Evolutionary conservation across 805 yeast genomes (phyloP).

Genomic region (Metschnikowia cerradonensis): DNA sequence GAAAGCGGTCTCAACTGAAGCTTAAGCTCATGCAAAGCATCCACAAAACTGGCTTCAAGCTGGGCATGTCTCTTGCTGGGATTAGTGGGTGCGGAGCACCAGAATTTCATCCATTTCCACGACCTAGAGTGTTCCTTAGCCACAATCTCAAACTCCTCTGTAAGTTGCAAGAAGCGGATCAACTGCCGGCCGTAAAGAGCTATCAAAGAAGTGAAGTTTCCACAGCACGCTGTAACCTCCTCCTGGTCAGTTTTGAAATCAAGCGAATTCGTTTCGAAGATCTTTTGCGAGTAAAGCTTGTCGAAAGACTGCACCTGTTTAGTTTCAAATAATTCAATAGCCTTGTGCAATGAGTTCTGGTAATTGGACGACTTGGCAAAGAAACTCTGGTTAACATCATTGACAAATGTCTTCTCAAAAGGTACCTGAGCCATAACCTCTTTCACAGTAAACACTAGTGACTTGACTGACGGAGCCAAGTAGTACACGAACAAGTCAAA

Average conservation of each 20-base stretch:
- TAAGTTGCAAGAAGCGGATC: constrained; percentile 39
- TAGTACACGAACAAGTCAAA: constrained; percentile 64
- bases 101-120: constrained; percentile 54
- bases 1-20: constrained; percentile 10
- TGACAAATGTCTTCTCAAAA: constrained; percentile 35
- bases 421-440: constrained; percentile 59
- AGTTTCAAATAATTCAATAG: constrained; percentile 50
- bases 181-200: constrained; percentile 61
- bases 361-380: constrained; percentile 44
- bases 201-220: constrained; percentile 66
- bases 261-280: constrained; percentile 39
- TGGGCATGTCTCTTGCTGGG: constrained; percentile 4
- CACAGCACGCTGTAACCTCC: constrained; percentile 81
- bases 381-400: constrained; percentile 22
- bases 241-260: constrained; percentile 58
- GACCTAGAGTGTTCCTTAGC: constrained; percentile 23
- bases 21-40: constrained; percentile 18
- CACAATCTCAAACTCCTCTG: constrained; percentile 37
- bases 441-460: constrained; percentile 59
- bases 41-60: constrained; percentile 16
- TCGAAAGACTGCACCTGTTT: constrained; percentile 58
- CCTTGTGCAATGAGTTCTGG: constrained; percentile 43
- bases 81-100: constrained; percentile 31
- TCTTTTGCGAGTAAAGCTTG: constrained; percentile 52
- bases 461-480: constrained; percentile 69